Percentiles rank a stretch among this genome's conserved stretches.
Evolutionary conservation across 208 protist genomes (phyloP).

Genomic region (Leptomonas pyrrhocoris): DNA sequence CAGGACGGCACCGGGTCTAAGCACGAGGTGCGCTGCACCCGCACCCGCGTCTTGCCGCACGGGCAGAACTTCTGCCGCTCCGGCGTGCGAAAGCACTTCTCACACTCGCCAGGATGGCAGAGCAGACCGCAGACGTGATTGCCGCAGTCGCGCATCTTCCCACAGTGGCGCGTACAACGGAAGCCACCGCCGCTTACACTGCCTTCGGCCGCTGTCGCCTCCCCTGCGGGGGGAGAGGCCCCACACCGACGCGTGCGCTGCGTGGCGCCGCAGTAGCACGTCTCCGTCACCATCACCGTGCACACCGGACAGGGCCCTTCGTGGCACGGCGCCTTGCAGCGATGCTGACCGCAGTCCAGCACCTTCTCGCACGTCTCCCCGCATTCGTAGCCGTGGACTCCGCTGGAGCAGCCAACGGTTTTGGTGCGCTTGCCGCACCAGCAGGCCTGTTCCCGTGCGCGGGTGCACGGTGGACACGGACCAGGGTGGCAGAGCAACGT

Average conservation of each 20-base stretch:
- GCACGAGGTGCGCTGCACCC: constrained; percentile 56
- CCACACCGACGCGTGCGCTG: constrained; percentile 48
- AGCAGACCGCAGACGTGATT: constrained; percentile 73
- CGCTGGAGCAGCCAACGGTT: constrained; percentile 80
- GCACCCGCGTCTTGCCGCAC: constrained; percentile 49
- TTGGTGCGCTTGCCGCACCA: constrained; percentile 79
- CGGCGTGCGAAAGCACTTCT: constrained; percentile 62
- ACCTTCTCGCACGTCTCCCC: constrained; percentile 67
- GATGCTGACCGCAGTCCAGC: constrained; percentile 81
- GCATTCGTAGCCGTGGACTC: constrained; percentile 74
- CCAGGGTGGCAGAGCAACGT: constrained; percentile 84
- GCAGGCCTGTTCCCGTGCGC: constrained; percentile 66
- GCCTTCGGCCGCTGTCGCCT: not conserved
- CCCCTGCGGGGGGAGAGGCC: not conserved
- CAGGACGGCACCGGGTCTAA: constrained; percentile 88
- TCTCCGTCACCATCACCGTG: constrained; percentile 46
- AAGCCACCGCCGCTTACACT: constrained; percentile 26
- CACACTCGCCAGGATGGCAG: constrained; percentile 84
- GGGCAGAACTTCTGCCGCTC: constrained; percentile 52
- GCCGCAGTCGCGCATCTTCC: constrained; percentile 77
- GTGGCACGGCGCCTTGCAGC: constrained; percentile 87
- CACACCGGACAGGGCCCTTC: constrained; percentile 87
- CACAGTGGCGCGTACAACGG: constrained; percentile 50
- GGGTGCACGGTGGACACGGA: constrained; percentile 69
- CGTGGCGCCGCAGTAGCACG: constrained; percentile 90